Evolutionary conservation across 2,329 filamentous ascomycete genomes (phyloP), one percentile per base, ranked within the genome.

Genomic region (Colletotrichum neosansevieriae): DNA sequence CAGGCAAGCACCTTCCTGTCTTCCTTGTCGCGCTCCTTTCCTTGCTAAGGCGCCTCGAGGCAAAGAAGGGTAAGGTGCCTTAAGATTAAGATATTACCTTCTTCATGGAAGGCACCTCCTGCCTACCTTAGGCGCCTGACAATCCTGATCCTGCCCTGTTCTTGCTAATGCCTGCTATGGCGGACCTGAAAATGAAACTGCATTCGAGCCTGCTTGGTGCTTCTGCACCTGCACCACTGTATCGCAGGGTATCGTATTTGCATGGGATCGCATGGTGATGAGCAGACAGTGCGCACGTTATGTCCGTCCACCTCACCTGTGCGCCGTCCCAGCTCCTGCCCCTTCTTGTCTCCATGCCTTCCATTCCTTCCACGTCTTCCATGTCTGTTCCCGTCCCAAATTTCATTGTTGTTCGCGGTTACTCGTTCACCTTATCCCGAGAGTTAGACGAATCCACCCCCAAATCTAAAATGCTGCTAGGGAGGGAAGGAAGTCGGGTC

Each of bases 171-270:
- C n/a, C 49, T 40, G 19, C 47, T 38, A 36, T 50, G 45, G 45
- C 60, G 60, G 64, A 67, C 60, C 53, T 64, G 47, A 65, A 68
- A 68, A 49, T 50, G 65, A 65, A 65, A 64, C 65, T 32, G 7
- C 60, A 49, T 21, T 64, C 36, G 53, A 58, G 44, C 59, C 53
- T 63, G 34, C 17, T 40, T 32, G 59, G 17, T 40, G 17, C 51
- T 57, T 9, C 58, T 56, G 63, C 53, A 53, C 51, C 50, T 68
- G 61, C 65, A 65, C 54, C 61, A 54, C 40, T 65, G 65, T 54
- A 32, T 56, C 45, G 58, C 45, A 45, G 36, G 38, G 38, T 49
- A 34, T 54, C 15, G 36, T 42, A 58, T 65, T 53, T 60, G 58
- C 45, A 56, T 60, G 47, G 62, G 40, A 57, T 57, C 53, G 19